Evolutionary conservation across 1,139 yeast species (phyloP), one percentile per base, ranked within the genome.

Genomic region (Chernovozyma aurita): DNA sequence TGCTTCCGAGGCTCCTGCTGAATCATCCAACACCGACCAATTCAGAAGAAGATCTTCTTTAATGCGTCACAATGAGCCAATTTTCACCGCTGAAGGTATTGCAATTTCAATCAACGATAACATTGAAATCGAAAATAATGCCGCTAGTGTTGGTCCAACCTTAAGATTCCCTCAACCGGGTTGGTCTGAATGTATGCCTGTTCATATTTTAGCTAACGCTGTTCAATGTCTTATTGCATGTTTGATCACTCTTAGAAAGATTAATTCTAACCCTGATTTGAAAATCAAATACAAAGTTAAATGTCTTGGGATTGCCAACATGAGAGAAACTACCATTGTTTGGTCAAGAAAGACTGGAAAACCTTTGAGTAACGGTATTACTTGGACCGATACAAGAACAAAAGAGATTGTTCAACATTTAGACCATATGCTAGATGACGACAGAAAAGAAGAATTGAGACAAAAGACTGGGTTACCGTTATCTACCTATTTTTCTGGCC

Each of bases 151-250:
- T n/a, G 83, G 80, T 30, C 88, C 90, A 27, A 82, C 90, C 16
- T 64, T 83, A 42, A 62, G 80, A 42, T 83, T 80, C 57, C 90
- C 92, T 1, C 76, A 78, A 46, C 88, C 90, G 1, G 92, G 92
- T 20, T 87, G 96, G 96, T 95, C 87, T 31, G 97, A 90, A 63
- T 92, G 95, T 63, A 85, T 85, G 70, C 97, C 97, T 7, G 76
- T 77, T 39, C 94, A 85, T 59, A 79, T 88, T 31, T 70, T 88
- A 52, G 85, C 84, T 41, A 84, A 88, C 51, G 92, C 90, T n/a
- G 72, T 81, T 25, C 84, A 80, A 52, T 83, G 92, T 65, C 63
- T 83, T 34, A 80, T 80, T 32, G 80, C 80, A 13, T 78, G 85
- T 52, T 62, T 80, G 50, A 66, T 75, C 36, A 65, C 80, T 14